Evolutionary conservation across 805 yeast species (phyloP).

Genomic region (Yamadazyma sp.): DNA sequence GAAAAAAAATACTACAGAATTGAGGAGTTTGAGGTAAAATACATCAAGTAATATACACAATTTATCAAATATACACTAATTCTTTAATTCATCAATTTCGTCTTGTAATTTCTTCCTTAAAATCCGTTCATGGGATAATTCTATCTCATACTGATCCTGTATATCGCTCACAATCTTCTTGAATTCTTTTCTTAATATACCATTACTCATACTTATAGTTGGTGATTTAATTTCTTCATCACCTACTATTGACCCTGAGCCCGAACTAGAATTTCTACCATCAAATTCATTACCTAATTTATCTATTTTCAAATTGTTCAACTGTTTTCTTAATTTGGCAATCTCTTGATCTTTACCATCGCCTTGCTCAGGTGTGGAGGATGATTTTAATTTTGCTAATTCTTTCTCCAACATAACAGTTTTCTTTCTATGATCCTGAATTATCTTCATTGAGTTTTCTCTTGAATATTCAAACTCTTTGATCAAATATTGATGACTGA

Average conservation of each 20-base stretch:
- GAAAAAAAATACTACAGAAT: no score
- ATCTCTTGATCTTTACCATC: conserved; percentile 37
- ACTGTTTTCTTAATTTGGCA: conserved; percentile 41
- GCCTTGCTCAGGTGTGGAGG: conserved; percentile 3
- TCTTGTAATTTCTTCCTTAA: conserved; percentile 43
- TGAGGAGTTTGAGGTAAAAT: conserved; percentile 1
- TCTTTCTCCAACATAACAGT: conserved; percentile 51
- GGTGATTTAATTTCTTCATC: conserved; percentile 14
- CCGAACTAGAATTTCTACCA: background rate
- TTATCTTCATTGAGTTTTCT: conserved; percentile 48
- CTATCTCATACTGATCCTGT: conserved; percentile 58
- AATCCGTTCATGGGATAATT: conserved; percentile 54
- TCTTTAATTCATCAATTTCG: conserved; percentile 14
- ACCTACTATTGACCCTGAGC: no score
- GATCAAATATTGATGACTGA: conserved; percentile 67
- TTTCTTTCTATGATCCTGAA: conserved; percentile 53
- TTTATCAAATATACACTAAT: background rate
- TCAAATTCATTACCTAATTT: conserved; percentile 31
- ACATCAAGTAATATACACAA: conserved; percentile 1
- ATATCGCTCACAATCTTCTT: conserved; percentile 61
- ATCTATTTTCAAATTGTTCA: conserved; percentile 44
- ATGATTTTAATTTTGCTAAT: conserved; percentile 16
- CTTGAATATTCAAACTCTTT: conserved; percentile 68
- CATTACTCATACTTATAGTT: conserved; percentile 33
- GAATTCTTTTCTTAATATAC: conserved; percentile 65